These are phyloP conservation scores for Ceratocystis cubensis DNA, from an alignment of 2,329 filamentous ascomycete genomes.

Conservation along the genomic window DNA sequence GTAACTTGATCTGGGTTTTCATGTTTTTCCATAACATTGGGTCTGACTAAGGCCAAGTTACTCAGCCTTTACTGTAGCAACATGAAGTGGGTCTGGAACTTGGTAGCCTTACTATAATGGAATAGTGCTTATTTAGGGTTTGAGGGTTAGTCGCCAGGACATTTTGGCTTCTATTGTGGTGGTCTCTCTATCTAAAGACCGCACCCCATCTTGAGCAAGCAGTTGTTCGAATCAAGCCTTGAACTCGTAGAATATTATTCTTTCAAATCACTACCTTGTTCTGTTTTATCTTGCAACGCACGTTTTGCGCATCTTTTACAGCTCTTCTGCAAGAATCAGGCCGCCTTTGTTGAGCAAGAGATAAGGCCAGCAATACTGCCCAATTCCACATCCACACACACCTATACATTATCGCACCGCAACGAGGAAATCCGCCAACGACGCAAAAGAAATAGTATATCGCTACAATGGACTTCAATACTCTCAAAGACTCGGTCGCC, in stretches of 20 bases:
- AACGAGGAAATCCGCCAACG: not conserved
- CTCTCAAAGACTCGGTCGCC: slow-evolving; percentile 72
- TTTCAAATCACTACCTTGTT: not conserved
- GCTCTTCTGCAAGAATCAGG: not conserved
- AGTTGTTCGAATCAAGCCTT: not conserved
- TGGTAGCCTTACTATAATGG: not conserved
- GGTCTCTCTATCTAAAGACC: not conserved
- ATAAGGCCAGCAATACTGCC: slow-evolving; percentile 3
- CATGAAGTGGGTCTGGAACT: not conserved
- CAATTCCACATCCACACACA: not conserved
- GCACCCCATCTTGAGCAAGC: not conserved
- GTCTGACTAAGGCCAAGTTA: not conserved
- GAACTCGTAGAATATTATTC: not conserved
- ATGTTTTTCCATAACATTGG: too few relatives aligned
- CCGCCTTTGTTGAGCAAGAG: not conserved
- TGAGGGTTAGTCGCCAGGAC: not conserved
- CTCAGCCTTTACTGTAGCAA: not conserved
- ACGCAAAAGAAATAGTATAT: not conserved
- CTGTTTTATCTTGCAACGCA: not conserved
- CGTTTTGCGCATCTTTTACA: not conserved
- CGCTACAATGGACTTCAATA: slow-evolving; percentile 68
- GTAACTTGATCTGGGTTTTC: too few relatives aligned
- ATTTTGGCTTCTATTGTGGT: slow-evolving; percentile 3
- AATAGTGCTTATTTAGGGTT: not conserved
- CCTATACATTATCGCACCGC: not conserved